These are phyloP conservation scores for Aureobasidium subglaciale DNA, from an alignment of 2,329 filamentous ascomycete genomes.

Conservation along the genomic window DNA sequence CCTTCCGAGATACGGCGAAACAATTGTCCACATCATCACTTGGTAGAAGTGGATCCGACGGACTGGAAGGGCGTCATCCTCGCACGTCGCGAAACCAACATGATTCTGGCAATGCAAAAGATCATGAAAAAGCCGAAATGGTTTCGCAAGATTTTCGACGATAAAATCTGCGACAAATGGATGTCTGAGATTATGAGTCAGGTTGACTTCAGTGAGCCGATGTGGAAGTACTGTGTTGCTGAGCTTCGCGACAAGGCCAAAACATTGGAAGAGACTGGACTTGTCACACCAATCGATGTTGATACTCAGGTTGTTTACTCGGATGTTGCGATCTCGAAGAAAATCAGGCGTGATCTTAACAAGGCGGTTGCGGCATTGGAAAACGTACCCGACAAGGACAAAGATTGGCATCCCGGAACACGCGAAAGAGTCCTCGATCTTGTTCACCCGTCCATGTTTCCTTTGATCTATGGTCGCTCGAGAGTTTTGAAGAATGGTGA, in stretches of 20 bases:
- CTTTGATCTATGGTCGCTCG: constrained; percentile 48
- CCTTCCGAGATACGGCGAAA: neutral
- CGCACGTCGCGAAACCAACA: constrained; percentile 21
- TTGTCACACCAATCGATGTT: constrained; percentile 42
- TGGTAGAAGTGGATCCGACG: neutral
- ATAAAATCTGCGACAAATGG: constrained; percentile 23
- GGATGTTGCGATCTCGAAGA: constrained; percentile 38
- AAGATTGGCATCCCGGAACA: constrained; percentile 57
- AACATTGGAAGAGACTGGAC: constrained; percentile 34
- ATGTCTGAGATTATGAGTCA: constrained; percentile 18
- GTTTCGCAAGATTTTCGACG: constrained; percentile 25
- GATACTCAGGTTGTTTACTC: constrained; percentile 45
- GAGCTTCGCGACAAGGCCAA: constrained; percentile 47
- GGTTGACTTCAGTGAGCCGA: constrained; percentile 1
- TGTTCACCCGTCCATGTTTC: constrained; percentile 58
- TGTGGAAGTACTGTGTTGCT: constrained; percentile 26
- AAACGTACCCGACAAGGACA: constrained; percentile 40
- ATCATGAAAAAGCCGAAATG: constrained; percentile 29
- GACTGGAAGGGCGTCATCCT: neutral
- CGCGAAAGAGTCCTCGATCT: constrained; percentile 53
- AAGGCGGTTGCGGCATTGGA: constrained; percentile 43
- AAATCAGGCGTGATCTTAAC: constrained; percentile 38
- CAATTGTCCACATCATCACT: neutral
- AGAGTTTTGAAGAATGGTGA: constrained; percentile 32
- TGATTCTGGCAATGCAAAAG: constrained; percentile 25